Evolutionary conservation across 495 filamentous ascomycete species (phyloP).

Genomic region (Aspergillus sclerotioniger): DNA sequence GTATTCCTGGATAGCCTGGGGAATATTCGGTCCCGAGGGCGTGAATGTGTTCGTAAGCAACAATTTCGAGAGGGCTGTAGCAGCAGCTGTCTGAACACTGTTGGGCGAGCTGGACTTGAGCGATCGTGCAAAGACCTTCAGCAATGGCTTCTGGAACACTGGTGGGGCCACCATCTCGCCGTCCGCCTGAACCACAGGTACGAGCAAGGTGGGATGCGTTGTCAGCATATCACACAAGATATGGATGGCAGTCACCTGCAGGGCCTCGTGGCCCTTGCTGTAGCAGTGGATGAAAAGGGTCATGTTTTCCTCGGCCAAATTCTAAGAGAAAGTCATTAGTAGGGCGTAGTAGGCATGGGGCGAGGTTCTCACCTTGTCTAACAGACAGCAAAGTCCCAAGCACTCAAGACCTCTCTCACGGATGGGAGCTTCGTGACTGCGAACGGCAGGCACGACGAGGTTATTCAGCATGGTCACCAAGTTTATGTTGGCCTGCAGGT

Average conservation of each 20-base stretch:
- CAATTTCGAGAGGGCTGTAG: constrained; percentile 79
- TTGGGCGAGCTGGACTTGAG: constrained; percentile 66
- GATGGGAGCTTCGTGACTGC: constrained; percentile 89
- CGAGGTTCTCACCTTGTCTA: constrained; percentile 64
- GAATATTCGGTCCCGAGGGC: constrained; percentile 42
- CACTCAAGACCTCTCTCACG: constrained; percentile 86
- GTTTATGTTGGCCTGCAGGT: constrained; percentile 80
- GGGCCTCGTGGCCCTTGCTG: constrained; percentile 81
- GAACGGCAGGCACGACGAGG: constrained; percentile 89
- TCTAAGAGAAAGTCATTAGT: constrained; percentile 36
- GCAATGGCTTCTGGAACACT: constrained; percentile 56
- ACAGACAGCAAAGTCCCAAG: constrained; percentile 83
- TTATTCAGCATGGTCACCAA: constrained; percentile 95
- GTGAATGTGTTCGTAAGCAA: constrained; percentile 62
- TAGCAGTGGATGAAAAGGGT: constrained; percentile 95
- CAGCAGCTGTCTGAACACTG: constrained; percentile 78
- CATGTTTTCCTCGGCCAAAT: constrained; percentile 88
- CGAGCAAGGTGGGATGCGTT: constrained; percentile 76
- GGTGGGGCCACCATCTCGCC: constrained; percentile 41
- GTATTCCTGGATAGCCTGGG: constrained; percentile 46
- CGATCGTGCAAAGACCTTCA: constrained; percentile 76
- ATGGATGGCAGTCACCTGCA: constrained; percentile 86
- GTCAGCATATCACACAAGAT: constrained; percentile 93
- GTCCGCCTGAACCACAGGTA: constrained; percentile 38
- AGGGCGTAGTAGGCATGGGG: background rate